Conservation (phyloP, 305 asterid genomes). For the Striga hermonthica region DNA sequence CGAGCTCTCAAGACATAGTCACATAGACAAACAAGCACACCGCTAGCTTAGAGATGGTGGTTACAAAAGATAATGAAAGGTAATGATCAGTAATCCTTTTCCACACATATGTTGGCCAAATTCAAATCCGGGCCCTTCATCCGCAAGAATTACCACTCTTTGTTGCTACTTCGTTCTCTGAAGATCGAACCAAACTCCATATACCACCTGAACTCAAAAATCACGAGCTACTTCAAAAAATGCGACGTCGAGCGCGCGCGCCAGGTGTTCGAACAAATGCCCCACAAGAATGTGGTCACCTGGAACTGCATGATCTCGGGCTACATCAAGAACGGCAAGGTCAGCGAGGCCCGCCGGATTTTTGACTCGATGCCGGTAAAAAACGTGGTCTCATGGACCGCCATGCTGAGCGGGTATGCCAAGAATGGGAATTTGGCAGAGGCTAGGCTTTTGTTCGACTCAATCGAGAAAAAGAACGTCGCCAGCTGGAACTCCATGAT, state of each 20-base stretch:
- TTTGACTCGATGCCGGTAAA: conserved; percentile 46
- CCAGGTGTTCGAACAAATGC: conserved; percentile 57
- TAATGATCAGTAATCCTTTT: neutral
- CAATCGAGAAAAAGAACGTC: conserved; percentile 39
- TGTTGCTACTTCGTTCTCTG: conserved; percentile 29
- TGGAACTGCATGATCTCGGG: conserved; percentile 62
- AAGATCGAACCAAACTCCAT: conserved; percentile 37
- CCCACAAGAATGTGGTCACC: conserved; percentile 46
- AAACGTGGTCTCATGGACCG: conserved; percentile 52
- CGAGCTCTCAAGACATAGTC: too few relatives aligned
- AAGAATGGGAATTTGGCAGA: conserved; percentile 48
- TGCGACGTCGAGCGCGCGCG: conserved; percentile 39
- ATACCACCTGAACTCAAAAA: conserved; percentile 45
- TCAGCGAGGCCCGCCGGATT: conserved; percentile 44
- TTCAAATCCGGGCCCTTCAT: conserved; percentile 26
- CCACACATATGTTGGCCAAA: conserved; percentile 28
- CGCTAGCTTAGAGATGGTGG: too few relatives aligned
- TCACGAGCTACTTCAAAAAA: conserved; percentile 43
- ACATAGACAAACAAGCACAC: too few relatives aligned
- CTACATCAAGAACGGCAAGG: conserved; percentile 47
- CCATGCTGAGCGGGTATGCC: conserved; percentile 57
- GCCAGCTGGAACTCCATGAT: conserved; percentile 55
- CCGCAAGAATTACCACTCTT: conserved; percentile 20
- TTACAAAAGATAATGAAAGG: too few relatives aligned
- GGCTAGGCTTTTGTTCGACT: conserved; percentile 46